phyloP scores from a whole-genome alignment of 225 moss, liverwort and hornwort genomes.

The Polytrichum formosum region DNA sequence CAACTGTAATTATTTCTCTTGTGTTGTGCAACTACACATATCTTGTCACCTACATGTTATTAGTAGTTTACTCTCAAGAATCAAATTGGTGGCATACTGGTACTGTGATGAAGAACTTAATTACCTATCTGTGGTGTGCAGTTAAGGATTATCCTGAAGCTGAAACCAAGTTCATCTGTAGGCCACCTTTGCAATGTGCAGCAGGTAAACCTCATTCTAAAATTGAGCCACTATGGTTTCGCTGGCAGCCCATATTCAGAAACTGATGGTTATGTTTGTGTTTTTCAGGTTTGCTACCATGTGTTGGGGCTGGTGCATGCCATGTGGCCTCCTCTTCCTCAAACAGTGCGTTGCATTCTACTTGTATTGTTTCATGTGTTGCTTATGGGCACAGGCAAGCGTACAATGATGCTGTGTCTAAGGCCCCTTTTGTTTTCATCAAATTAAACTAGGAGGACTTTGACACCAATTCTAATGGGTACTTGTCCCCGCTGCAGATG shows the following conservation, averaged over 20 bases:
- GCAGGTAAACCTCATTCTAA: conserved; percentile 47
- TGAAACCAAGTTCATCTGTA: conserved; percentile 78
- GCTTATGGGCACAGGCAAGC: neutral
- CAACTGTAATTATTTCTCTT: no score
- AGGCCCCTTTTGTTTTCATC: neutral
- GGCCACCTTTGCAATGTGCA: conserved; percentile 86
- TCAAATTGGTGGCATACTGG: no score
- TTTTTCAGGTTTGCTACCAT: conserved; percentile 90
- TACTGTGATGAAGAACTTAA: no score
- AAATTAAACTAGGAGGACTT: no score
- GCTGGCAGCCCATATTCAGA: neutral
- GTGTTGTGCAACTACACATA: no score
- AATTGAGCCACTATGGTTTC: neutral
- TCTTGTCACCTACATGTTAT: no score
- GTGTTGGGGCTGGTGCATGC: conserved; percentile 96
- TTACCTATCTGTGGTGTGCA: conserved; percentile 26
- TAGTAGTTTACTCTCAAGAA: no score
- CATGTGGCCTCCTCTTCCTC: conserved; percentile 99
- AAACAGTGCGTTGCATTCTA: conserved; percentile 53
- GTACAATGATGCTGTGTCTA: neutral
- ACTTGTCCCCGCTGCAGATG: conserved; percentile 41
- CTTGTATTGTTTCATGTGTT: neutral
- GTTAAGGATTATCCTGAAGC: conserved; percentile 85
- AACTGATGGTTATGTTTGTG: conserved; percentile 14
- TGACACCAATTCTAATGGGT: no score